phyloP scores from a whole-genome alignment of 805 yeast genomes.

The Pichia kluyveri region DNA sequence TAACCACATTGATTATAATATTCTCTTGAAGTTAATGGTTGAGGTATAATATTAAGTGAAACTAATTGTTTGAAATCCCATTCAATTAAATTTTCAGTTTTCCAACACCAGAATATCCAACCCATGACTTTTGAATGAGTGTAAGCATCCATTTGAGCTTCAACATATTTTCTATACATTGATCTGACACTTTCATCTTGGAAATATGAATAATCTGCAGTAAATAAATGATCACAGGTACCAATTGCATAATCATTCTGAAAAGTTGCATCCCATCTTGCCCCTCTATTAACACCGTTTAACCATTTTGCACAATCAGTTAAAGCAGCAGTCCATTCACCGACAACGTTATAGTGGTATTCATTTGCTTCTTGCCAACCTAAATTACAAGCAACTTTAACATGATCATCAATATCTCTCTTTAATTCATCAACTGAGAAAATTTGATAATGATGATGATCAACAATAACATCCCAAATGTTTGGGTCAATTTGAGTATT shows the following conservation, averaged over 20 bases:
- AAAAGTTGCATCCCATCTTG: slow-evolving; percentile 66
- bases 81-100: slow-evolving; percentile 73
- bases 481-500: slow-evolving; percentile 25
- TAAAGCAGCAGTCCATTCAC: slow-evolving; percentile 89
- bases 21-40: slow-evolving; percentile 43
- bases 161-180: slow-evolving; percentile 62
- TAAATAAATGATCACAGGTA: slow-evolving; percentile 48
- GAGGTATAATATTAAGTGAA: slow-evolving; percentile 62
- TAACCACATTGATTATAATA: slow-evolving; percentile 26
- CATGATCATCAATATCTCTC: slow-evolving; percentile 51
- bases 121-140: slow-evolving; percentile 48
- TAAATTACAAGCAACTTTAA: slow-evolving; percentile 44
- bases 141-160: slow-evolving; percentile 86
- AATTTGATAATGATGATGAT: slow-evolving; percentile 89
- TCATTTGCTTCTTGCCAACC: slow-evolving; percentile 36
- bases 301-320: slow-evolving; percentile 88
- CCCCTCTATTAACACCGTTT: slow-evolving; percentile 78
- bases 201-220: slow-evolving; percentile 40
- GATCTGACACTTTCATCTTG: slow-evolving; percentile 39
- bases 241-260: slow-evolving; percentile 37
- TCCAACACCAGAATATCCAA: slow-evolving; percentile 94
- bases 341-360: slow-evolving; percentile 66
- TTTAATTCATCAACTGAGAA: slow-evolving; percentile 57
- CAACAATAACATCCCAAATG: slow-evolving; percentile 59
- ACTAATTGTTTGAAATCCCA: slow-evolving; percentile 73